These are phyloP conservation scores for Fusarium papillatum DNA, from an alignment of 2,329 filamentous ascomycete species.

Conservation along the genomic window DNA sequence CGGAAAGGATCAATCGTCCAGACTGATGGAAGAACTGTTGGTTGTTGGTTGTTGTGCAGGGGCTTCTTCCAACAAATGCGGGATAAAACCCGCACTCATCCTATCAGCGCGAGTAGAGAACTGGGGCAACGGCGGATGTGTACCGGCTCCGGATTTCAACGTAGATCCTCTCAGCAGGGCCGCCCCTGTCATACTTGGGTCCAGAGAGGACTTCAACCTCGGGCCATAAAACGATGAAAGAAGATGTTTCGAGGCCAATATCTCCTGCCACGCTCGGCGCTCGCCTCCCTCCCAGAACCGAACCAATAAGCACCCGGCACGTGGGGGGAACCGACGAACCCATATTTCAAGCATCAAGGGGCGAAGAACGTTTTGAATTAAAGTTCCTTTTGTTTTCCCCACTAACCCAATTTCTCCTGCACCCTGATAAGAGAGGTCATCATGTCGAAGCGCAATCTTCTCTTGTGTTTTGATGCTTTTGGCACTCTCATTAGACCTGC, in stretches of 20 bases:
- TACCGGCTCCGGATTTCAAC: not conserved
- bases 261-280: not conserved
- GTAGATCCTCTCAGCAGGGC: not conserved
- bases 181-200: not conserved
- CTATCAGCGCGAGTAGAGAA: not conserved
- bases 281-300: not conserved
- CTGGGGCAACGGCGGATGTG: not conserved
- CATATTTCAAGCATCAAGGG: slow-evolving; percentile 2
- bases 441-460: slow-evolving; percentile 48
- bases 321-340: not conserved
- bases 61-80: not conserved
- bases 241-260: not conserved
- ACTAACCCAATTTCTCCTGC: too few relatives aligned
- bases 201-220: not conserved
- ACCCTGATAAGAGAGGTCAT: too few relatives aligned
- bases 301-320: not conserved
- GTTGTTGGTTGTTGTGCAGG: not conserved
- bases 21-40: not conserved
- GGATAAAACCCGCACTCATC: not conserved
- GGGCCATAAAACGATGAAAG: not conserved
- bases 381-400: not conserved
- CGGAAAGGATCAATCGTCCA: too few relatives aligned
- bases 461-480: slow-evolving; percentile 38
- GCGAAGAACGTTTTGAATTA: not conserved
- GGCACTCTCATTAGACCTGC: slow-evolving; percentile 31